phyloP scores from a whole-genome alignment of 2,329 filamentous ascomycete genomes.

The Neopestalotiopsis clavispora region DNA sequence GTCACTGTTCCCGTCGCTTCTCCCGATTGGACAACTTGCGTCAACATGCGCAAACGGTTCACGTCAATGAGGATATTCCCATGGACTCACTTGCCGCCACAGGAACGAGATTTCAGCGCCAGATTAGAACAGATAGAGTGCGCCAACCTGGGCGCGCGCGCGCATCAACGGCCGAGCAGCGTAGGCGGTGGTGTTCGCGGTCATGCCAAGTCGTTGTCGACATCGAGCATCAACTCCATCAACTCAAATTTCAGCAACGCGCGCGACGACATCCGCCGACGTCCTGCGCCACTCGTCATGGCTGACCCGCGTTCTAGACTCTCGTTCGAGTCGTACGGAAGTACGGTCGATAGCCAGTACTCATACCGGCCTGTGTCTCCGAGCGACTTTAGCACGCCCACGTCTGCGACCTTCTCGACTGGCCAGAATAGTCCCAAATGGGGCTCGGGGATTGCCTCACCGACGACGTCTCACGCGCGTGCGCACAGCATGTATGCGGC shows the following conservation, averaged over 20 bases:
- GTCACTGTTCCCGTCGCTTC: constrained; percentile 84
- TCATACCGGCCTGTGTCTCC: constrained; percentile 72
- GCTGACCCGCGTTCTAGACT: constrained; percentile 72
- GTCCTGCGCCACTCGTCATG: constrained; percentile 85
- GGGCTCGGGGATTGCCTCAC: constrained; percentile 72
- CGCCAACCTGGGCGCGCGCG: constrained; percentile 76
- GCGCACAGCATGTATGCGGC: constrained; percentile 71
- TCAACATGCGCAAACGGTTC: constrained; percentile 96
- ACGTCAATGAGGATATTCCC: constrained; percentile 96
- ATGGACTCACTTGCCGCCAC: constrained; percentile 91
- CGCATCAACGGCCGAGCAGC: constrained; percentile 77
- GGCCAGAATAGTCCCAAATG: constrained; percentile 79
- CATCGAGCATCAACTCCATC: constrained; percentile 81
- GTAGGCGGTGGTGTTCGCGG: constrained; percentile 73
- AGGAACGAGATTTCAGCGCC: constrained; percentile 88
- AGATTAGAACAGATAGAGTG: constrained; percentile 86
- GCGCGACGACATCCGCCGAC: constrained; percentile 65
- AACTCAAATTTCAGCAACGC: constrained; percentile 69
- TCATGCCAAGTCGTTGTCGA: constrained; percentile 84
- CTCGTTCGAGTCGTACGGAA: constrained; percentile 71
- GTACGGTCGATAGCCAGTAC: constrained; percentile 67
- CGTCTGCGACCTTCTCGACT: constrained; percentile 80
- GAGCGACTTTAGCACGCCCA: constrained; percentile 80
- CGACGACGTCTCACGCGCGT: constrained; percentile 70
- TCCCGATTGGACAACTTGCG: constrained; percentile 93